A percentile compares a stretch with the other conserved stretches of the same genome.
These are phyloP conservation scores for Melampsora larici-populina DNA, from an alignment of 1,284 basidiomycete genomes.

Conservation along the genomic window DNA sequence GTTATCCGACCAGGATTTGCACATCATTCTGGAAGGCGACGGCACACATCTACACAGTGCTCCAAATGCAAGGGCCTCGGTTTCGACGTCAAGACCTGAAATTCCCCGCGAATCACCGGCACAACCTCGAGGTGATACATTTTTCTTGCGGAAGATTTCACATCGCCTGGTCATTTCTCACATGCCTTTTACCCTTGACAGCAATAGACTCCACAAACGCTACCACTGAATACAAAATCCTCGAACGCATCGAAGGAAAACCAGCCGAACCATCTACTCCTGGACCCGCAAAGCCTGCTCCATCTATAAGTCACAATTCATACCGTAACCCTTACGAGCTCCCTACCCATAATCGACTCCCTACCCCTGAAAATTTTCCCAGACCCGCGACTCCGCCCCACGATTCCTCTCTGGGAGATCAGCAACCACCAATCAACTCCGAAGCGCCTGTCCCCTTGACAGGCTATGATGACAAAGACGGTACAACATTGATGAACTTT, in stretches of 20 bases:
- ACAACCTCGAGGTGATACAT: conserved; percentile 22
- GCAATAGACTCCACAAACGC: conserved; percentile 26
- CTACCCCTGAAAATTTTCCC: conserved; percentile 39
- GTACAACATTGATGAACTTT: conserved; percentile 60
- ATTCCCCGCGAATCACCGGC: conserved; percentile 16
- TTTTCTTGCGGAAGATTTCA: not conserved
- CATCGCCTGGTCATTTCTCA: not conserved
- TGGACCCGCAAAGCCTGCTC: conserved; percentile 12
- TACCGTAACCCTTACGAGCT: conserved; percentile 7
- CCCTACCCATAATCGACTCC: conserved; percentile 20
- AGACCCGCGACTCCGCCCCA: conserved; percentile 21
- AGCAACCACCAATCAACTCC: conserved; percentile 16
- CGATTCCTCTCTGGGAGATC: conserved; percentile 6
- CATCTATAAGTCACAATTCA: not conserved
- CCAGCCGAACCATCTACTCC: conserved; percentile 4
- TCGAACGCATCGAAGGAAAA: conserved; percentile 35
- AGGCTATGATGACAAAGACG: conserved; percentile 41
- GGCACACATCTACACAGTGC: conserved; percentile 3
- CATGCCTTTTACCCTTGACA: not conserved
- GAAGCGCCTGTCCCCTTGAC: conserved; percentile 21
- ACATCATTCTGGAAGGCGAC: conserved; percentile 42
- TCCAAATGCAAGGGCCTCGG: conserved; percentile 14
- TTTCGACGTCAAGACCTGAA: conserved; percentile 13
- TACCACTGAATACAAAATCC: conserved; percentile 39
- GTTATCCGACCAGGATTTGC: conserved; percentile 17